Conservation (phyloP, 345 rosid genomes). For the Pseudoturritis turrita region DNA sequence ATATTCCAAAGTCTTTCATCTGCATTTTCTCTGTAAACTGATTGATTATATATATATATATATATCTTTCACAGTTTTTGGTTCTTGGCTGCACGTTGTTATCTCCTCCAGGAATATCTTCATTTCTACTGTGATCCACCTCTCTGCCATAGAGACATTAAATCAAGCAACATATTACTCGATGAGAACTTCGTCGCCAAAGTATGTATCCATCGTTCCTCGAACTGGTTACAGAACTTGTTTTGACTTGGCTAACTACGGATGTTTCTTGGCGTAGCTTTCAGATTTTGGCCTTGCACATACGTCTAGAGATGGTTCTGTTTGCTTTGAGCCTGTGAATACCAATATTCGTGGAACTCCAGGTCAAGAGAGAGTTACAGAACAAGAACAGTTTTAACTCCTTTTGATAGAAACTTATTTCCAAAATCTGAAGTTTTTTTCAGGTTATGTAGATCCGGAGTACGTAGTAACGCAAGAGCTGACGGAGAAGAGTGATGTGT, state of each 20-base stretch:
- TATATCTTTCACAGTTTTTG: slow-evolving; percentile 21
- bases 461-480: slow-evolving; percentile 80
- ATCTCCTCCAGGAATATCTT: slow-evolving; percentile 75
- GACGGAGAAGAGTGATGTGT: slow-evolving; percentile 83
- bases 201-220: slow-evolving; percentile 33
- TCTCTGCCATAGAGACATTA: slow-evolving; percentile 91
- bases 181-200: slow-evolving; percentile 82
- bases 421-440: neutral
- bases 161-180: slow-evolving; percentile 88
- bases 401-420: neutral
- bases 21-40: slow-evolving; percentile 10
- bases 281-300: slow-evolving; percentile 96
- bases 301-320: slow-evolving; percentile 84
- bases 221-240: neutral
- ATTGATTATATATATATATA: neutral
- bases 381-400: neutral
- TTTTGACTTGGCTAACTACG: neutral
- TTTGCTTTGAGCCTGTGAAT: slow-evolving; percentile 82
- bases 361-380: slow-evolving; percentile 45
- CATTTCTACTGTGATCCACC: slow-evolving; percentile 96
- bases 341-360: slow-evolving; percentile 91
- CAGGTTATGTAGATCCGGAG: slow-evolving; percentile 97
- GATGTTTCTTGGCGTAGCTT: slow-evolving; percentile 48
- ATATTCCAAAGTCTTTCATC: slow-evolving; percentile 21
- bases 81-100: slow-evolving; percentile 32